Evolutionary conservation across 345 rosid genomes (phyloP).

Genomic region (Lepidium africanum): DNA sequence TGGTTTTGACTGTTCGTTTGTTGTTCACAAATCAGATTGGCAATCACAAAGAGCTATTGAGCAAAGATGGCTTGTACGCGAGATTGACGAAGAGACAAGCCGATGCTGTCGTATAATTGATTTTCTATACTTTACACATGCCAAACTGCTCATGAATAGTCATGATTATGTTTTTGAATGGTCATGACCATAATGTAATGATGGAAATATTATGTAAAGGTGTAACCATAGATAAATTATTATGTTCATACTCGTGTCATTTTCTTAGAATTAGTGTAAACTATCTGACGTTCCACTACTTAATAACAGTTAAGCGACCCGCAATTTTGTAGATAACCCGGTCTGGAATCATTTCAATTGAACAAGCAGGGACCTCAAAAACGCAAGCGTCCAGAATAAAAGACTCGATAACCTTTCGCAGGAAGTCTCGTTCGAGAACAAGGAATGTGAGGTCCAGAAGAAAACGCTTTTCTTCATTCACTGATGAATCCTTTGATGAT

Average conservation of each 20-base stretch:
- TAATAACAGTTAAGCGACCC: background rate
- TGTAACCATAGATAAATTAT: background rate
- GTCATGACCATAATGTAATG: conserved; percentile 12
- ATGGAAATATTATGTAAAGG: conserved; percentile 7
- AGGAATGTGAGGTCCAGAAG: conserved; percentile 76
- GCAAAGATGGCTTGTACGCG: conserved; percentile 69
- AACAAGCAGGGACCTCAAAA: background rate
- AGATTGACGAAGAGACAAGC: conserved; percentile 79
- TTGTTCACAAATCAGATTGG: conserved; percentile 50
- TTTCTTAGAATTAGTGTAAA: background rate
- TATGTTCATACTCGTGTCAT: background rate
- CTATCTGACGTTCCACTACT: background rate
- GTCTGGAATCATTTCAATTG: background rate
- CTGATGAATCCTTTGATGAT: conserved; percentile 75
- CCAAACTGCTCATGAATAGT: background rate
- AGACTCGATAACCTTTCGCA: background rate
- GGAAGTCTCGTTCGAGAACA: too few species aligned
- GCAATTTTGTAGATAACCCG: background rate
- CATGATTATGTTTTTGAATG: conserved; percentile 27
- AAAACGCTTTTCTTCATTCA: conserved; percentile 55
- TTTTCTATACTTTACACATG: conserved; percentile 8
- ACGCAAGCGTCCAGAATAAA: background rate
- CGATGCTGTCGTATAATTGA: conserved; percentile 68
- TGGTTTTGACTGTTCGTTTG: background rate
- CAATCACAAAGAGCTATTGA: conserved; percentile 69